These are phyloP conservation scores for Penicillium pancosmium DNA, from an alignment of 495 filamentous ascomycete species.

Conservation along the genomic window DNA sequence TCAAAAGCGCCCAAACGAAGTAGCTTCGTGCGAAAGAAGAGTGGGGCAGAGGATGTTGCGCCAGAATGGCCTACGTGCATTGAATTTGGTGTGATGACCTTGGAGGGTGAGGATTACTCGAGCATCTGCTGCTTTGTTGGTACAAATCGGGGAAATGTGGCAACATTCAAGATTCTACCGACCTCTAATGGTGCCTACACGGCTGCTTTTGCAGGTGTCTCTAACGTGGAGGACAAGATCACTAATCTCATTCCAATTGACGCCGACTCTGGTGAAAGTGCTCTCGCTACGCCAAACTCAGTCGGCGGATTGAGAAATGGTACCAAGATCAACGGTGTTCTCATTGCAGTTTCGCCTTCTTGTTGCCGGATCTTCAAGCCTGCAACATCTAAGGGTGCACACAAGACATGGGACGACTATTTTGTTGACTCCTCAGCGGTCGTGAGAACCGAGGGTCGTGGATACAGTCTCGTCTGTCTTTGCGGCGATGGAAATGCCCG, in stretches of 20 bases:
- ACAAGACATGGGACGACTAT: conserved; percentile 82
- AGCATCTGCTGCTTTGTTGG: conserved; percentile 92
- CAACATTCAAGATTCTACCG: conserved; percentile 89
- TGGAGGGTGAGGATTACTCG: conserved; percentile 92
- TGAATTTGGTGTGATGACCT: conserved; percentile 90
- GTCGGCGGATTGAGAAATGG: conserved; percentile 76
- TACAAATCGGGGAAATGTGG: conserved; percentile 78
- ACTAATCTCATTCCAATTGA: conserved; percentile 78
- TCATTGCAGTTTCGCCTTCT: conserved; percentile 69
- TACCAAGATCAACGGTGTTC: conserved; percentile 67
- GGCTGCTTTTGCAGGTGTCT: conserved; percentile 70
- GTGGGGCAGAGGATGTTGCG: conserved; percentile 45
- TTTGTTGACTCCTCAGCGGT: conserved; percentile 78
- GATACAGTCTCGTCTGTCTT: conserved; percentile 77
- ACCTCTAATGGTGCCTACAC: conserved; percentile 67
- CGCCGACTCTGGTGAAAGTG: conserved; percentile 72
- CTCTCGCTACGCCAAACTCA: conserved; percentile 69
- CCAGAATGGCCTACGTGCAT: conserved; percentile 75
- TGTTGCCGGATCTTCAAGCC: conserved; percentile 86
- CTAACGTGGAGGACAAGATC: conserved; percentile 68
- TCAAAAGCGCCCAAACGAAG: conserved; percentile 67
- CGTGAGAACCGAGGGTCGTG: conserved; percentile 68
- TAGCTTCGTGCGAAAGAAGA: conserved; percentile 60
- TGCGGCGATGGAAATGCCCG: conserved; percentile 79
- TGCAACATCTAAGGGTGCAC: conserved; percentile 79